phyloP scores from a whole-genome alignment of 805 yeast genomes.

The Pichia manshurica region DNA sequence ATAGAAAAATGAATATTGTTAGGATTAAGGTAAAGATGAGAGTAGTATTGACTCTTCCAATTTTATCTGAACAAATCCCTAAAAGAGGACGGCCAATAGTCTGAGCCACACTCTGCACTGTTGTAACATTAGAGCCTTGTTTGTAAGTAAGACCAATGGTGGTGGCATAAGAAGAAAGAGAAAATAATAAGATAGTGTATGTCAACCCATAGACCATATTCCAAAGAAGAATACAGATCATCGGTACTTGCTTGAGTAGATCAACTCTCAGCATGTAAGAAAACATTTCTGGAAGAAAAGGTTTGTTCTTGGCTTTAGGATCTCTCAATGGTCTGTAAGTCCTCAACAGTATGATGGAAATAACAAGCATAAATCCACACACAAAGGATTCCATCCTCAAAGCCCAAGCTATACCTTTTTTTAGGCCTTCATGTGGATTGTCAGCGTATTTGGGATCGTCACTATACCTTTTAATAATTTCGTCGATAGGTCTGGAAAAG shows the following conservation, averaged over 20 bases:
- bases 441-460: conserved; percentile 33
- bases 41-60: conserved; percentile 45
- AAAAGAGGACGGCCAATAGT: conserved; percentile 44
- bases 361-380: conserved; percentile 20
- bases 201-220: conserved; percentile 25
- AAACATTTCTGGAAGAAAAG: conserved; percentile 19
- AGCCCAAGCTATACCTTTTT: conserved; percentile 33
- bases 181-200: conserved; percentile 36
- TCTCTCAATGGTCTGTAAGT: conserved; percentile 22
- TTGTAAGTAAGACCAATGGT: conserved; percentile 41
- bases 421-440: conserved; percentile 7
- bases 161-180: conserved; percentile 43
- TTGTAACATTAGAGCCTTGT: conserved; percentile 44
- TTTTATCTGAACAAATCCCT: conserved; percentile 41
- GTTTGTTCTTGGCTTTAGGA: conserved; percentile 13
- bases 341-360: conserved; percentile 20
- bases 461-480: conserved; percentile 33
- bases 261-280: conserved; percentile 14
- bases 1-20: conserved; percentile 36
- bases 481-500: conserved; percentile 38
- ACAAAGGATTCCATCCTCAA: conserved; percentile 37
- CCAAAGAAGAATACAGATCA: conserved; percentile 23
- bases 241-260: conserved; percentile 19
- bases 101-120: conserved; percentile 43
- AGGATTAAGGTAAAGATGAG: conserved; percentile 32